phyloP scores from a whole-genome alignment of 2,329 filamentous ascomycete genomes.

The Alternaria atra region DNA sequence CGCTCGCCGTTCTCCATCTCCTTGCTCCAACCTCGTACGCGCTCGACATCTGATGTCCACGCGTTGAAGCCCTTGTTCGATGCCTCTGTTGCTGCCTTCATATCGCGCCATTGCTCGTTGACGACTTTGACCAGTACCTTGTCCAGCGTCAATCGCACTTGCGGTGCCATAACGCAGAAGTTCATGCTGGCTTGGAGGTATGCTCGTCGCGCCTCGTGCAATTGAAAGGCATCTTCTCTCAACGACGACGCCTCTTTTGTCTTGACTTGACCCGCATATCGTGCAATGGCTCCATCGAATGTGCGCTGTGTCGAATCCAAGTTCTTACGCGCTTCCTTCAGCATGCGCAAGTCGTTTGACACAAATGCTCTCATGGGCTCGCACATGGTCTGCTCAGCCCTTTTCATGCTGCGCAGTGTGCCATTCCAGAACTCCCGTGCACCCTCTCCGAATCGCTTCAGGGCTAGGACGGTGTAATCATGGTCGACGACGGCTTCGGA shows the following conservation, averaged over 20 bases:
- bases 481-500: slow-evolving; percentile 90
- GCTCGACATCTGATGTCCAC: slow-evolving; percentile 83
- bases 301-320: slow-evolving; percentile 83
- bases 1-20: slow-evolving; percentile 93
- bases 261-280: slow-evolving; percentile 87
- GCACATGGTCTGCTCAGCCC: slow-evolving; percentile 77
- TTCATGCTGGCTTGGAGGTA: slow-evolving; percentile 95
- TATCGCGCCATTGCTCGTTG: slow-evolving; percentile 86
- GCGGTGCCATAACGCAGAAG: slow-evolving; percentile 86
- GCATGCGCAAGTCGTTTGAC: slow-evolving; percentile 78
- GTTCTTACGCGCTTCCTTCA: slow-evolving; percentile 82
- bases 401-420: slow-evolving; percentile 76
- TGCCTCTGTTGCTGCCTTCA: slow-evolving; percentile 75
- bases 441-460: slow-evolving; percentile 85
- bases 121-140: slow-evolving; percentile 86
- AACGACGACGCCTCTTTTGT: slow-evolving; percentile 91
- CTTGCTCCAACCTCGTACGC: slow-evolving; percentile 89
- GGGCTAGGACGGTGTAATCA: slow-evolving; percentile 89
- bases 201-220: slow-evolving; percentile 89
- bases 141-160: slow-evolving; percentile 84
- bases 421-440: slow-evolving; percentile 88
- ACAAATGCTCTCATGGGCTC: slow-evolving; percentile 86
- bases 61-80: slow-evolving; percentile 69
- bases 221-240: slow-evolving; percentile 92
- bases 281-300: slow-evolving; percentile 81